Evolutionary conservation across 129 eudicot species (phyloP).

Genomic region (Saussurea involucrata): DNA sequence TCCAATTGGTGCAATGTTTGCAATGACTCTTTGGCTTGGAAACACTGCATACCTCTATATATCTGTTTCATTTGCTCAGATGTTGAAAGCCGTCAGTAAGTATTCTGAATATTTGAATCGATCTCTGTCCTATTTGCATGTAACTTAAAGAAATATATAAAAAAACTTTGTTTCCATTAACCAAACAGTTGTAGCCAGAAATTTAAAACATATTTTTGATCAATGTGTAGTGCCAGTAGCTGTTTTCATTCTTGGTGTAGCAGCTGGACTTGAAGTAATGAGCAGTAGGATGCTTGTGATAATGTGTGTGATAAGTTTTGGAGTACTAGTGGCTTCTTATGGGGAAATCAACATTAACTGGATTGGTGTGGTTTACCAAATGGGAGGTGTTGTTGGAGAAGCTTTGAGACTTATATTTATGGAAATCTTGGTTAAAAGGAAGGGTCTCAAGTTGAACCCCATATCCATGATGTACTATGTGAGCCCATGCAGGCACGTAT

Average conservation of each 20-base stretch:
- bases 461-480: slow-evolving; percentile 91
- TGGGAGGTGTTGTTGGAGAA: slow-evolving; percentile 99
- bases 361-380: slow-evolving; percentile 96
- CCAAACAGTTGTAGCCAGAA: neutral
- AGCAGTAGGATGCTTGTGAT: slow-evolving; percentile 84
- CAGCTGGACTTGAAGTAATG: slow-evolving; percentile 93
- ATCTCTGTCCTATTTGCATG: neutral
- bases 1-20: slow-evolving; percentile 98
- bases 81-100: slow-evolving; percentile 98
- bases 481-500: slow-evolving; percentile 91
- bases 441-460: slow-evolving; percentile 86
- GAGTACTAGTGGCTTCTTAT: slow-evolving; percentile 93
- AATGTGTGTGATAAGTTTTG: slow-evolving; percentile 94
- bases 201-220: neutral
- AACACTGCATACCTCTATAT: slow-evolving; percentile 98
- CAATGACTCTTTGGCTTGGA: slow-evolving; percentile 99
- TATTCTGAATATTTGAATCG: slow-evolving; percentile 15
- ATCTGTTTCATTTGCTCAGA: slow-evolving; percentile 95
- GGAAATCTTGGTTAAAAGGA: slow-evolving; percentile 91
- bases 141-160: neutral
- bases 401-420: slow-evolving; percentile 90
- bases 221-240: slow-evolving; percentile 89
- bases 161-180: neutral
- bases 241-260: slow-evolving; percentile 88
- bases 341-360: slow-evolving; percentile 85